Evolutionary conservation across 352 stramenopile species (phyloP), one percentile per base, ranked within the genome.

Genomic region (Elongisporangium senticosum): DNA sequence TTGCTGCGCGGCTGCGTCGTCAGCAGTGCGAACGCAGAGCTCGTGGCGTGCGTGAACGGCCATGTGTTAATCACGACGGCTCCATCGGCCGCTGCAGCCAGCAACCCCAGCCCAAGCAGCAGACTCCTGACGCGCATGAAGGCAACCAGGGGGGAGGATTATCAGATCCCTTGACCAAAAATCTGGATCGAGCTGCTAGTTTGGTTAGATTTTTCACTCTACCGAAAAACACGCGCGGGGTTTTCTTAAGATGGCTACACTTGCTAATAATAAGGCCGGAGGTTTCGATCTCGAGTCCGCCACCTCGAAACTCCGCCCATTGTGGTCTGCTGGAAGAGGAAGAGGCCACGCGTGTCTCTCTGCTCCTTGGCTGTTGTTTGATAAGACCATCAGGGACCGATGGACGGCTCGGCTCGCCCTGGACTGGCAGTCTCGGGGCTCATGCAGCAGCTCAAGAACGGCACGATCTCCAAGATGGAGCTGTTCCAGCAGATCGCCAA

Each of bases 401-500:
- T 43, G 33, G 33, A 43, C 4, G 13, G 33, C 33, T 17, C 33
- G 10, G 28, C 28, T 39, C 28, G 28, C 10, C 28, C 28, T 13
- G 28, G 28, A 39, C 28, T 64, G 15, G 80, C 74, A 7, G 77
- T 93, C 54, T 87, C 82, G 8, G 75, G 62, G 40, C 77, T 92
- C 58, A 88, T 93, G 78, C 79, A 90, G 65, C 83, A 92, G 64
- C 74, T 93, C 37, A 93, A 93, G 64, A 86, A 63, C 55, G 84
- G 84, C 20, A 80, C 90, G 57, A 93, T 93, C 65, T 88, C 82
- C 43, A 91, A 90, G 59, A 87, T 89, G 73, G 76, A 93, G 63
- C 72, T 93, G 51, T 93, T 93, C 67, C 78, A 92, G 64, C 76
- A 90, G 57, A 80, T 93, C 22, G 84, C 84, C 22, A 83, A 78